phyloP scores from a whole-genome alignment of 768 basidiomycete genomes.

The Pholiota conissans region DNA sequence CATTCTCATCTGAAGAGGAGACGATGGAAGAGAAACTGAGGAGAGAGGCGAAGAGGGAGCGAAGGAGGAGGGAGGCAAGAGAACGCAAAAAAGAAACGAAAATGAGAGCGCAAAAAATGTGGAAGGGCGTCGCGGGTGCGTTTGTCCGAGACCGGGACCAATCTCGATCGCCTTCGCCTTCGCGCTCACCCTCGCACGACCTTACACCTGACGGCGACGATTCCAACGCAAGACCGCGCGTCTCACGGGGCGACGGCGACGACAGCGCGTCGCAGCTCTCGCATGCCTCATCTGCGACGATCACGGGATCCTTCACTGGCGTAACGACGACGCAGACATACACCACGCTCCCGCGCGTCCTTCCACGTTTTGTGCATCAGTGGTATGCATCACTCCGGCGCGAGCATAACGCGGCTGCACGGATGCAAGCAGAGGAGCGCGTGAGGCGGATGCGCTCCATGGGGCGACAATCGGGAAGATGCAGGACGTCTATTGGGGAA shows the following conservation, averaged over 20 bases:
- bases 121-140: constrained; percentile 55
- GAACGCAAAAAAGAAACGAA: constrained; percentile 49
- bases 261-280: constrained; percentile 8
- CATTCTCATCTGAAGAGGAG: constrained; percentile 40
- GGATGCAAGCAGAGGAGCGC: constrained; percentile 69
- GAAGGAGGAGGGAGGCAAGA: constrained; percentile 43
- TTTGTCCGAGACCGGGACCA: constrained; percentile 30
- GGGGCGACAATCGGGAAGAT: too few species aligned
- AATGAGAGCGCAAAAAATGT: constrained; percentile 55
- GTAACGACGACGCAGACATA: constrained; percentile 14
- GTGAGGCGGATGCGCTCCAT: constrained; percentile 66
- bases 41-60: constrained; percentile 54
- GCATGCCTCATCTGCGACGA: constrained; percentile 6
- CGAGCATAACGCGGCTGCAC: constrained; percentile 71
- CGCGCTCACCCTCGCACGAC: too few species aligned
- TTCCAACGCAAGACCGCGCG: background rate
- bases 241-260: background rate
- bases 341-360: constrained; percentile 32
- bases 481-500: too few species aligned
- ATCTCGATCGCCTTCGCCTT: background rate
- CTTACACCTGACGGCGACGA: too few species aligned
- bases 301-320: constrained; percentile 8
- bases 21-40: constrained; percentile 64
- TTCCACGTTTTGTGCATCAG: constrained; percentile 44
- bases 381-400: constrained; percentile 64